A percentile compares a stretch with the other conserved stretches of the same genome.
These are phyloP conservation scores for Ammopiptanthus mongolicus DNA, from an alignment of 306 rosid genomes.

Conservation along the genomic window DNA sequence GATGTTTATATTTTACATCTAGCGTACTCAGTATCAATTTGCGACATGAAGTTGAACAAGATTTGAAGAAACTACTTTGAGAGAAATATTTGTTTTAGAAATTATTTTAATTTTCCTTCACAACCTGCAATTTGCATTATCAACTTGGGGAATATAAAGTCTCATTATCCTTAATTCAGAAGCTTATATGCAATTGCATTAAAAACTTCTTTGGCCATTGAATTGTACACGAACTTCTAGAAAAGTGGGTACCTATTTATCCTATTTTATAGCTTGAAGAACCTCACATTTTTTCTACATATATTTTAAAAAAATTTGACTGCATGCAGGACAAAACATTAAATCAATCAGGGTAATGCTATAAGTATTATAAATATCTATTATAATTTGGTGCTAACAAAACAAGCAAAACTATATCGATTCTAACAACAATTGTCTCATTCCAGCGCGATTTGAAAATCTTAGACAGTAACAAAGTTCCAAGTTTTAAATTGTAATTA, in stretches of 20 bases:
- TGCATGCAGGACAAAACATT: neutral
- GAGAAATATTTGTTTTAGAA: neutral
- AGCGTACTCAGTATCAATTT: neutral
- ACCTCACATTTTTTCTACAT: neutral
- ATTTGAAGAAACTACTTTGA: neutral
- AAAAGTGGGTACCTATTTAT: neutral
- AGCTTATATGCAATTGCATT: neutral
- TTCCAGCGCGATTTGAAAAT: neutral
- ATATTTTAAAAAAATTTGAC: too few species aligned
- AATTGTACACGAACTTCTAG: neutral
- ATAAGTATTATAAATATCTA: neutral
- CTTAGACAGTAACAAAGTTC: neutral
- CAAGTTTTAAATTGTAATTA: neutral
- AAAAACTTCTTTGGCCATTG: neutral
- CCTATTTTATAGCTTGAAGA: neutral
- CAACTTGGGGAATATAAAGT: neutral
- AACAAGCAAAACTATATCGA: neutral
- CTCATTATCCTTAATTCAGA: neutral
- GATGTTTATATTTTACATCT: neutral
- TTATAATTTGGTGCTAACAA: neutral
- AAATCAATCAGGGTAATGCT: neutral
- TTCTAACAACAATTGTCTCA: neutral
- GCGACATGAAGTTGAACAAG: neutral
- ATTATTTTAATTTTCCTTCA: neutral
- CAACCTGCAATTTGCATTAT: neutral